Conservation (phyloP, 2,329 filamentous ascomycete species). For the Capronia americana region DNA sequence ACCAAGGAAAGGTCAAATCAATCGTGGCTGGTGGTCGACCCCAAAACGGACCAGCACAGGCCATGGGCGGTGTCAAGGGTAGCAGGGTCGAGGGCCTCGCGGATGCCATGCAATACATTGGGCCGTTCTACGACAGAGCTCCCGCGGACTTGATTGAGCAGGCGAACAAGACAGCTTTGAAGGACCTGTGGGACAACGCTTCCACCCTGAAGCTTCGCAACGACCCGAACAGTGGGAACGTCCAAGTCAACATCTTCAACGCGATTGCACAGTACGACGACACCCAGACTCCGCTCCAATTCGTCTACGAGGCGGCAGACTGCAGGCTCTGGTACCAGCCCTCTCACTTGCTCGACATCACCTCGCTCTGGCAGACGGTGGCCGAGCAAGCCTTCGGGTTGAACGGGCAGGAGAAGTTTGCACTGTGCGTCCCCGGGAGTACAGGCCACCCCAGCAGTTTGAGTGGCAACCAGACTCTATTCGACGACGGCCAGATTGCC, state of each 20-base stretch:
- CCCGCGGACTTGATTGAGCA: slow-evolving; percentile 1
- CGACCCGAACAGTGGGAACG: slow-evolving; percentile 51
- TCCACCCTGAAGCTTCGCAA: slow-evolving; percentile 33
- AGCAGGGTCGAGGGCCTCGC: slow-evolving; percentile 27
- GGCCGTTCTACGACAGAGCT: slow-evolving; percentile 15
- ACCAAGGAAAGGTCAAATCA: slow-evolving; percentile 62
- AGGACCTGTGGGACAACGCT: slow-evolving; percentile 26
- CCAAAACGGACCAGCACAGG: slow-evolving; percentile 62
- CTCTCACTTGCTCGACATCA: slow-evolving; percentile 59
- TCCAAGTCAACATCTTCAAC: slow-evolving; percentile 44
- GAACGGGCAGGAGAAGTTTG: slow-evolving; percentile 8
- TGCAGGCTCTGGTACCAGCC: slow-evolving; percentile 67
- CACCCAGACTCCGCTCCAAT: slow-evolving; percentile 61
- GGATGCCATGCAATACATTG: neutral
- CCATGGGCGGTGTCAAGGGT: slow-evolving; percentile 69
- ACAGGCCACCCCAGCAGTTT: slow-evolving; percentile 28
- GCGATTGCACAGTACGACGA: slow-evolving; percentile 45
- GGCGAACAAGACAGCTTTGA: slow-evolving; percentile 33
- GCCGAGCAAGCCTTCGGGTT: slow-evolving; percentile 46
- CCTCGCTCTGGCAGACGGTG: slow-evolving; percentile 59
- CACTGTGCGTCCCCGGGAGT: slow-evolving; percentile 19
- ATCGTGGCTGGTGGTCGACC: slow-evolving; percentile 67
- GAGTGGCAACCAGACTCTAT: slow-evolving; percentile 32
- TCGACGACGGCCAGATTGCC: slow-evolving; percentile 15
- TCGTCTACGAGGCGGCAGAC: slow-evolving; percentile 65